Base-by-base conservation (phyloP, 495 filamentous ascomycete genomes). In the Glonium stellatum region DNA sequence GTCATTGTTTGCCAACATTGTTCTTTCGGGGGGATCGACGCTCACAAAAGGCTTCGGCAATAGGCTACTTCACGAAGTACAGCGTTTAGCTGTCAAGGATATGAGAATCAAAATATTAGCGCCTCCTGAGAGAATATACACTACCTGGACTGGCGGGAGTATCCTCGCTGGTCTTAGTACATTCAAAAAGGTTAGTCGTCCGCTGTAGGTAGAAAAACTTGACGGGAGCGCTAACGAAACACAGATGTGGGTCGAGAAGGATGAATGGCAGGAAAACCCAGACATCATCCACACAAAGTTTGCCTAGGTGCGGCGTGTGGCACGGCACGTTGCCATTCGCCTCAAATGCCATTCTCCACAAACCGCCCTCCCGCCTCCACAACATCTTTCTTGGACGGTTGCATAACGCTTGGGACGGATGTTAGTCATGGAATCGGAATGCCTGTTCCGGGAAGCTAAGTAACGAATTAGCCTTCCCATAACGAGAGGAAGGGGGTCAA, bases 71-170 rank as follows among this genome's bases (percentile, higher is more conserved):
- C 84, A 85, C 61, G 93, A 99, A 73, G 87, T 99, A 62, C 92
- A 96, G 74, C 79, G 86, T 62, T 76, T 97, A 22, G 92, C 93
- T 11, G 90, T 96, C 55, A 96, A 96, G 77, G 93, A 99, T 68
- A 99, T 96, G 95, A 85, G 90, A 67, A 97, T 99, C 71, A 93
- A 96, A 76, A 99, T 99, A 60, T 96, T 95, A 73, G 93, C 93
- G 23, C 93, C 93, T 57, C 90, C 95, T 1, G 93, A 99, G 77
- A 82, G 93, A 58, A 96, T 97, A 73, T 99, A 97, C 75, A 96
- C 88, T 58, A 97, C 89, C 25, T 99, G 93, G 93, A 97, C 97
- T 69, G 93, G 93, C 66, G 93, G 93, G 27, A 96, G 93, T 69
- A 99, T 99, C 77, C 77, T 99, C 58, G 93, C 95, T 36, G 95